These are phyloP conservation scores for Cicer chorassanicum DNA, from an alignment of 306 rosid species.

Conservation along the genomic window DNA sequence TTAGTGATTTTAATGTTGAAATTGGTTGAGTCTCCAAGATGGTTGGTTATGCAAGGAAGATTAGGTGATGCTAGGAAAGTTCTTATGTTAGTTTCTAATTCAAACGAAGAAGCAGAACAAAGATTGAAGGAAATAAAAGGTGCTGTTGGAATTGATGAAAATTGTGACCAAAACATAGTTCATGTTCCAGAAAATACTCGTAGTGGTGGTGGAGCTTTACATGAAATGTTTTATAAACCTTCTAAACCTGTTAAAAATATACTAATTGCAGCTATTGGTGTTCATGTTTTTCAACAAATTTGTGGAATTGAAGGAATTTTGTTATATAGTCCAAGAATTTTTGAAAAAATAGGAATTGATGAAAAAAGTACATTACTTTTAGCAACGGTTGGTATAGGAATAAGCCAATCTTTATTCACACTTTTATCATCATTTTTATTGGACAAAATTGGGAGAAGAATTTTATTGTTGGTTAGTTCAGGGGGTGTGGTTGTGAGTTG, in stretches of 20 bases:
- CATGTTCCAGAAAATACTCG: slow-evolving; percentile 28
- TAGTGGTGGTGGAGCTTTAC: slow-evolving; percentile 56
- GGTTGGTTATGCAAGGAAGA: slow-evolving; percentile 81
- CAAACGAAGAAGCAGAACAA: slow-evolving; percentile 62
- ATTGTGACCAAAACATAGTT: slow-evolving; percentile 46
- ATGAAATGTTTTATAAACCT: slow-evolving; percentile 59
- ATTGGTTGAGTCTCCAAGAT: slow-evolving; percentile 84
- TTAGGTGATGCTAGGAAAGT: slow-evolving; percentile 60
- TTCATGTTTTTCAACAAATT: slow-evolving; percentile 65
- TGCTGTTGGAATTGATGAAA: slow-evolving; percentile 65
- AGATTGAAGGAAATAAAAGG: slow-evolving; percentile 63
- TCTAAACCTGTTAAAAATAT: slow-evolving; percentile 56
- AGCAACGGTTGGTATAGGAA: slow-evolving; percentile 71
- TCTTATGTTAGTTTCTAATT: slow-evolving; percentile 49
- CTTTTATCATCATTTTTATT: slow-evolving; percentile 55
- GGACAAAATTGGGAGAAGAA: slow-evolving; percentile 47
- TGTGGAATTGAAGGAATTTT: slow-evolving; percentile 65
- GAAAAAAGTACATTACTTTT: slow-evolving; percentile 57
- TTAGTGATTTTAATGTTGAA: slow-evolving; percentile 51
- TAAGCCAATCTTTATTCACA: slow-evolving; percentile 54
- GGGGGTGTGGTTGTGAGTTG: slow-evolving; percentile 54
- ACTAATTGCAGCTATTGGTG: slow-evolving; percentile 63
- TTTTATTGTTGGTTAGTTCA: slow-evolving; percentile 57
- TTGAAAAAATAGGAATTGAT: slow-evolving; percentile 60
- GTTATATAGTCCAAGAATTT: slow-evolving; percentile 71